Evolutionary conservation across 176 grass and related monocot genomes (phyloP).

Genomic region (Juncus effusus): DNA sequence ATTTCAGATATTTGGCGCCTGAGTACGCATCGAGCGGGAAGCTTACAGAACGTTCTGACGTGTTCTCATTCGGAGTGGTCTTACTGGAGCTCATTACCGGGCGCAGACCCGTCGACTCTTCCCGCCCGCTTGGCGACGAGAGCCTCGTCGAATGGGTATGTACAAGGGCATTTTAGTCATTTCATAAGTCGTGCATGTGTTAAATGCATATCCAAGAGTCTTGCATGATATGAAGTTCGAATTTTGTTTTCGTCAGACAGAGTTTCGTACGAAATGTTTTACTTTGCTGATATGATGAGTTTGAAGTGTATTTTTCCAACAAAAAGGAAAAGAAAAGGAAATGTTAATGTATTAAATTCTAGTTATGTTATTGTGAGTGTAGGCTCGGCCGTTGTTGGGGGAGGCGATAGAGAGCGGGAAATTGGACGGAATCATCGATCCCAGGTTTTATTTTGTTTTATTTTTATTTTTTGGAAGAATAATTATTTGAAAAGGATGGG

Average conservation of each 20-base stretch:
- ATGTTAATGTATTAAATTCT: background rate
- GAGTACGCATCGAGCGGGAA: slow-evolving; percentile 92
- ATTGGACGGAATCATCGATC: slow-evolving; percentile 56
- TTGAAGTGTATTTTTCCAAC: background rate
- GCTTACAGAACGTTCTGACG: slow-evolving; percentile 84
- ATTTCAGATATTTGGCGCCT: slow-evolving; percentile 70
- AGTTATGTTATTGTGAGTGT: slow-evolving; percentile 2
- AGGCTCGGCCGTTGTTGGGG: slow-evolving; percentile 69
- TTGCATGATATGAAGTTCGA: too few relatives aligned
- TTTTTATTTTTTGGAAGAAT: too few relatives aligned
- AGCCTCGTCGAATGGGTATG: slow-evolving; percentile 95
- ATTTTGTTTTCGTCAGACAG: too few relatives aligned
- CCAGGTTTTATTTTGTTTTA: slow-evolving; percentile 18
- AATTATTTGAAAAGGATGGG: too few relatives aligned
- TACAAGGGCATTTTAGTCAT: background rate
- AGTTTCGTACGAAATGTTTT: too few relatives aligned
- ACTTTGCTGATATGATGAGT: background rate
- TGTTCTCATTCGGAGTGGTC: slow-evolving; percentile 90
- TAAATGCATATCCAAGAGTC: too few relatives aligned
- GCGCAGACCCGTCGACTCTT: slow-evolving; percentile 66
- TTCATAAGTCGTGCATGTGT: background rate
- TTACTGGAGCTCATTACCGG: slow-evolving; percentile 91
- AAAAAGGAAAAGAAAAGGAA: background rate
- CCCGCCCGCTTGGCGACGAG: slow-evolving; percentile 54
- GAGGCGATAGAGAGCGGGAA: slow-evolving; percentile 56